phyloP scores from a whole-genome alignment of 2,329 filamentous ascomycete species.

The Ophiostoma ulmi region DNA sequence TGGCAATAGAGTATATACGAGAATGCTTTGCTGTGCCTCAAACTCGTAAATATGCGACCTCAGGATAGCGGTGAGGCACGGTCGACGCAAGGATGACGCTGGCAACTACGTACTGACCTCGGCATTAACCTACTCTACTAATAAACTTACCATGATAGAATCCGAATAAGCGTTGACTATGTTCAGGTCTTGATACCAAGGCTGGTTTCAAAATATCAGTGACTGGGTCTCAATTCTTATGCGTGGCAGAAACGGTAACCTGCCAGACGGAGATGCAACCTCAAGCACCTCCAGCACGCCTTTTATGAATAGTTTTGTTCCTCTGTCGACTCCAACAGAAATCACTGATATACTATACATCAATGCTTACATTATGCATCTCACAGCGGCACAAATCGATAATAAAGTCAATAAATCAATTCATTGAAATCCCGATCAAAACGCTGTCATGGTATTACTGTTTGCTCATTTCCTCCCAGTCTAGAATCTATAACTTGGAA shows the following conservation, averaged over 20 bases:
- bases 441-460: slow-evolving; percentile 13
- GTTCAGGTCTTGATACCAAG: too few species aligned
- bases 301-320: too few species aligned
- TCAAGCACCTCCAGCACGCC: too few species aligned
- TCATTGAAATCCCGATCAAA: not conserved
- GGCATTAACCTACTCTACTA: not conserved
- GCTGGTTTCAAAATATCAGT: too few species aligned
- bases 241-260: too few species aligned
- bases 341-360: not conserved
- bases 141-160: not conserved
- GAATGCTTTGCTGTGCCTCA: not conserved
- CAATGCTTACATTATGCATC: not conserved
- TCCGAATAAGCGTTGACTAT: not conserved
- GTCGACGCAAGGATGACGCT: not conserved
- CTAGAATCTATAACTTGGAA: slow-evolving; percentile 51
- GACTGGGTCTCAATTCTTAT: too few species aligned
- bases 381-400: not conserved
- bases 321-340: too few species aligned
- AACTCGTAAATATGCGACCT: not conserved
- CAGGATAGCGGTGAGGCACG: not conserved
- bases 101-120: not conserved
- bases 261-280: too few species aligned
- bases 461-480: slow-evolving; percentile 27
- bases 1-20: not conserved
- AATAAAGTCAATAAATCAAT: not conserved